A percentile compares a stretch with the other conserved stretches of the same genome.
These are phyloP conservation scores for Huntiella abstrusa DNA, from an alignment of 2,329 filamentous ascomycete species.

Conservation along the genomic window DNA sequence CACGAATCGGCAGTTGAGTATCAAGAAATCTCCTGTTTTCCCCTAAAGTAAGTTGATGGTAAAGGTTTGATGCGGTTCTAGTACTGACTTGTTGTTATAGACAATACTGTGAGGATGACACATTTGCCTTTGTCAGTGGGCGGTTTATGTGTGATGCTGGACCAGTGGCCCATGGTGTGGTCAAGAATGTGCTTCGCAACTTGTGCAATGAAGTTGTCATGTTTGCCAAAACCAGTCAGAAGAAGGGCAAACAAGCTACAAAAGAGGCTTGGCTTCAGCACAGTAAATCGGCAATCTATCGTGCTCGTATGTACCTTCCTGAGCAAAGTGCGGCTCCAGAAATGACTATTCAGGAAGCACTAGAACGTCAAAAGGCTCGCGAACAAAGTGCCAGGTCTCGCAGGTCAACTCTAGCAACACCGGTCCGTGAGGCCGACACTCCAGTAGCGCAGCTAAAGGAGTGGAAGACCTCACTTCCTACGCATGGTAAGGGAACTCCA, in stretches of 20 bases:
- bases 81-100: not conserved
- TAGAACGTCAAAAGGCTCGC: too few relatives aligned
- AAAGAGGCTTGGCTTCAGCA: not conserved
- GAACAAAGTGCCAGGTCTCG: too few relatives aligned
- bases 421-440: too few relatives aligned
- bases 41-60: slow-evolving; percentile 1
- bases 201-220: slow-evolving; percentile 2
- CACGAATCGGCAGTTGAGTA: slow-evolving; percentile 4
- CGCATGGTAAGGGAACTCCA: too few relatives aligned
- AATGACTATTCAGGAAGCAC: too few relatives aligned
- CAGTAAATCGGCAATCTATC: not conserved
- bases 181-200: slow-evolving; percentile 8
- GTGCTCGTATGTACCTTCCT: not conserved
- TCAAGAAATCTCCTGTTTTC: not conserved
- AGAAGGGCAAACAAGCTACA: not conserved
- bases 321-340: too few relatives aligned
- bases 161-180: slow-evolving; percentile 5
- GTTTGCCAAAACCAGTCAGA: not conserved
- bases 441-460: too few relatives aligned
- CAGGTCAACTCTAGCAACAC: too few relatives aligned
- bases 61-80: not conserved
- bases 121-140: slow-evolving; percentile 9
- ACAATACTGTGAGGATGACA: slow-evolving; percentile 8
- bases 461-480: too few relatives aligned
- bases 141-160: slow-evolving; percentile 9